phyloP scores from a whole-genome alignment of 768 basidiomycete species.

The Kwoniella dejecticola region DNA sequence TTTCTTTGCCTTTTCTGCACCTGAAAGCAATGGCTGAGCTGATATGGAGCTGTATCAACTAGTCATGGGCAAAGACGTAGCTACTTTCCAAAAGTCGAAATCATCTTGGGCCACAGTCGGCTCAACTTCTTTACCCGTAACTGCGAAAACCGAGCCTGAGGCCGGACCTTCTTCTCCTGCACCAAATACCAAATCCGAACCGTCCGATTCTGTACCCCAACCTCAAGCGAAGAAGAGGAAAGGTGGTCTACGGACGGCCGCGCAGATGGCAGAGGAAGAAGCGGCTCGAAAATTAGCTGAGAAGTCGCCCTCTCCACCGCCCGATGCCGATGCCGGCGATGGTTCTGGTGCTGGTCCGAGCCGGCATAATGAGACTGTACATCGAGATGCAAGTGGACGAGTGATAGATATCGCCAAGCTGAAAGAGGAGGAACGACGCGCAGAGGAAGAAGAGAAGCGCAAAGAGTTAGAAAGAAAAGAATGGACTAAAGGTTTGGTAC shows the following conservation, averaged over 20 bases:
- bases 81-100: slow-evolving; percentile 50
- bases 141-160: background rate
- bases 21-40: background rate
- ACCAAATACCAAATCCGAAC: slow-evolving; percentile 58
- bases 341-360: too few species aligned
- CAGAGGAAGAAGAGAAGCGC: slow-evolving; percentile 80
- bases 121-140: slow-evolving; percentile 30
- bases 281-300: slow-evolving; percentile 59
- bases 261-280: slow-evolving; percentile 64
- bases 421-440: slow-evolving; percentile 76
- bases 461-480: slow-evolving; percentile 79
- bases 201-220: slow-evolving; percentile 19
- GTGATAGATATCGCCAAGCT: slow-evolving; percentile 86
- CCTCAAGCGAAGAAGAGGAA: slow-evolving; percentile 47
- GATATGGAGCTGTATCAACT: slow-evolving; percentile 12
- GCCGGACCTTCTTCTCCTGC: slow-evolving; percentile 19
- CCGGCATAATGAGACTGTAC: slow-evolving; percentile 68
- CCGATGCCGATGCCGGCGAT: slow-evolving; percentile 28
- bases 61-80: slow-evolving; percentile 47
- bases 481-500: slow-evolving; percentile 95
- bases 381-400: slow-evolving; percentile 84
- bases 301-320: slow-evolving; percentile 29
- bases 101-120: slow-evolving; percentile 44
- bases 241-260: slow-evolving; percentile 78
- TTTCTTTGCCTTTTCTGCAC: too few species aligned